Base-by-base conservation (phyloP, 306 rosid species). In the Hylodesmum podocarpum region DNA sequence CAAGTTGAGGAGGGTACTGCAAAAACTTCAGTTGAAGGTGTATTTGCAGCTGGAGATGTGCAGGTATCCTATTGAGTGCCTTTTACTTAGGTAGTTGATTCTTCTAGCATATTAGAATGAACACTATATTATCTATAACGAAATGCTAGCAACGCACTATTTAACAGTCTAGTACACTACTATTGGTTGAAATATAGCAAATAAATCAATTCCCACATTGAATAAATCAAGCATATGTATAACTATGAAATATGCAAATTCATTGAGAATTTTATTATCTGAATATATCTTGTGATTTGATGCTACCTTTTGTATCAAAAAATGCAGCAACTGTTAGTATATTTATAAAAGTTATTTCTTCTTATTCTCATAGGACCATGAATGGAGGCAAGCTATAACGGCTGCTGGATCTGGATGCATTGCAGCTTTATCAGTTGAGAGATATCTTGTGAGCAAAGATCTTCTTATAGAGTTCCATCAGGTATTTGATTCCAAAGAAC, bases 321-420 rank as follows among this genome's bases (percentile, higher is more conserved):
- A 33, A 40, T 13, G 49, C 9, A 29, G 28, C 22, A 31, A 65
- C 70, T 64, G 66, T 31, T 34, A 31, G 71, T 8, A 22, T 39
- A 73, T 51, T 67, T 69, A 24, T 41, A 72, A 13, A 64, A 24
- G 28, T 13, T 73, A 4, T 66, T 59, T 72, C 61, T 31, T 72
- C 15, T 24, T 68, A 46, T 43, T 50, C 34, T 68, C 46, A 66
- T 77, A 94, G 97, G 98, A 94, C 70, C 96, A 87, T 72, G 98
- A 94, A 78, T 94, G 98, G 98, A 94, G 98, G 87, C 98, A 94
- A 87, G 98, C 98, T 5, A 8, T 94, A 68, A 94, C 98, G 46
- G 98, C 98, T 82, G 97, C 98, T 79, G 98, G 98, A 73, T 88
- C 98, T 58, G 98, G 98, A 84, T 94, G 98, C 44, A 4, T 91